Evolutionary conservation across 768 basidiomycete genomes (phyloP).

Genomic region (Tricholoma sp.): DNA sequence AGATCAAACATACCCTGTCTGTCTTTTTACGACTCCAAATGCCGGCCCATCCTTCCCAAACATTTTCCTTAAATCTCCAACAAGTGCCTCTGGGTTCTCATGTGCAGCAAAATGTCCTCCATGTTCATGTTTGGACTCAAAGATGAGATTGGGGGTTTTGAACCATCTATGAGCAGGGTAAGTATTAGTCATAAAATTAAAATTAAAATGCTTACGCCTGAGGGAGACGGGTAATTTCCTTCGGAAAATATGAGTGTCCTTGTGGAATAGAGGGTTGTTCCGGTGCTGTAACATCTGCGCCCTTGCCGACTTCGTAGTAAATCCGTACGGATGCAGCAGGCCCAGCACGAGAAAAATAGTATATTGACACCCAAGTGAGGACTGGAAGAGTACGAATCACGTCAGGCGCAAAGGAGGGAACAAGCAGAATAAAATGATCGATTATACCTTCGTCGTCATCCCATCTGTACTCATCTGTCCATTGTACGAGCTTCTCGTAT

Average conservation of each 20-base stretch:
- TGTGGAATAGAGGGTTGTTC: constrained; percentile 31
- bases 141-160: constrained; percentile 13
- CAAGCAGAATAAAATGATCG: not conserved
- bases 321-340: constrained; percentile 54
- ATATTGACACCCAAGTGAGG: constrained; percentile 48
- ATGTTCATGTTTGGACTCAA: constrained; percentile 27
- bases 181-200: not conserved
- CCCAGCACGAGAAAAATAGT: constrained; percentile 54
- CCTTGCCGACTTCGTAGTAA: constrained; percentile 41
- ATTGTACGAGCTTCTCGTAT: constrained; percentile 35
- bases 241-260: constrained; percentile 45
- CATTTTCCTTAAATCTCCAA: constrained; percentile 38
- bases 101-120: constrained; percentile 46
- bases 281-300: not conserved
- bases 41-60: constrained; percentile 38
- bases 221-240: constrained; percentile 28
- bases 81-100: constrained; percentile 36
- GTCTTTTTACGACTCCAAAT: constrained; percentile 30
- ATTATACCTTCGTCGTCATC: constrained; percentile 46
- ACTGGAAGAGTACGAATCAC: not conserved
- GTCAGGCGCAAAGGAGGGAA: not conserved
- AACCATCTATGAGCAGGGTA: constrained; percentile 13
- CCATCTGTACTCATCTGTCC: constrained; percentile 53
- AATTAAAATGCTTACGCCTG: constrained; percentile 14
- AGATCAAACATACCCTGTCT: constrained; percentile 22